Percentiles rank a stretch among this genome's conserved stretches.
phyloP scores from a whole-genome alignment of 352 stramenopile genomes.

The Pythium apleroticum region DNA sequence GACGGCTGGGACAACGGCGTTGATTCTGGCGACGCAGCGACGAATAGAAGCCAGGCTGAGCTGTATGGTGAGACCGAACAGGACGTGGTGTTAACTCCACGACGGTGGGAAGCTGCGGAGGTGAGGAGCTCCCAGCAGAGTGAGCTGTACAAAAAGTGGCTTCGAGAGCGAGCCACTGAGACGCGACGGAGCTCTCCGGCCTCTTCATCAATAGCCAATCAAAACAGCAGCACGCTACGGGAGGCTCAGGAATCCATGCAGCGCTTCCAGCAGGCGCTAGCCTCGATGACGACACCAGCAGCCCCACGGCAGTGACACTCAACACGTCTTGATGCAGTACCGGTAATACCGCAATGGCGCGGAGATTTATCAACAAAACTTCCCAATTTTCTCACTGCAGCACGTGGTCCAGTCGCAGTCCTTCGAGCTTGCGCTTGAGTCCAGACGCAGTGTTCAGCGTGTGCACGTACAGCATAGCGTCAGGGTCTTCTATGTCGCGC shows the following conservation, averaged over 20 bases:
- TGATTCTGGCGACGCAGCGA: too few species aligned
- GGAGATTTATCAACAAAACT: background rate
- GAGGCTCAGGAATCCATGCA: constrained; percentile 50
- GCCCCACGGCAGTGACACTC: background rate
- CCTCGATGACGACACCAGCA: constrained; percentile 19
- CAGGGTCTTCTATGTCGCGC: background rate
- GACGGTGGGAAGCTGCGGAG: background rate
- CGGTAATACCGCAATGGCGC: background rate
- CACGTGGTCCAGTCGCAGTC: constrained; percentile 46
- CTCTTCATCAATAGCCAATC: constrained; percentile 21
- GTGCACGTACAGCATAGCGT: constrained; percentile 40
- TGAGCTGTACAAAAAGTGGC: constrained; percentile 21
- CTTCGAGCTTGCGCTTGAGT: constrained; percentile 51
- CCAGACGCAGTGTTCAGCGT: constrained; percentile 68
- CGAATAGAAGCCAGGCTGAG: background rate
- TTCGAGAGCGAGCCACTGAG: background rate
- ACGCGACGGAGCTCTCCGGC: background rate
- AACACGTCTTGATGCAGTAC: too few species aligned
- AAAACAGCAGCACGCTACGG: constrained; percentile 17
- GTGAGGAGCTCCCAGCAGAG: constrained; percentile 10
- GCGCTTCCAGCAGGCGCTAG: constrained; percentile 39
- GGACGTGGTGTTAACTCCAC: background rate
- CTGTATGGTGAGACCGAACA: background rate
- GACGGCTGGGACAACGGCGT: background rate
- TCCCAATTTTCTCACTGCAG: constrained; percentile 10